Evolutionary conservation across 805 yeast genomes (phyloP), one percentile per base, ranked within the genome.

Genomic region (Teunomyces gatunensis): DNA sequence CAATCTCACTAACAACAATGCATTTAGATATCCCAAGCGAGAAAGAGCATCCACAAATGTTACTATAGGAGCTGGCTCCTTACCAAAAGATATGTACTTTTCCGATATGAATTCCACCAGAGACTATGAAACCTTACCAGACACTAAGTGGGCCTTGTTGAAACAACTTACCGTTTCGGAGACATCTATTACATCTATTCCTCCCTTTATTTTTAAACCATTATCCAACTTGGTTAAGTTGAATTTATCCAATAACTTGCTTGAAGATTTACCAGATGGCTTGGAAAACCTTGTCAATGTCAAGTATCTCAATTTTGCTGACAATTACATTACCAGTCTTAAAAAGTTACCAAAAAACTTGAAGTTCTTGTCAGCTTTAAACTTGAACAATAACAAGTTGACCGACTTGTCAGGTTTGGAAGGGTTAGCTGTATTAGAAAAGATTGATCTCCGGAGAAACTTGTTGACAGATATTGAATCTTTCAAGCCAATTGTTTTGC

Each of bases 161-260:
- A 69, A 70, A 48, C 78, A 73, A 56, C 63, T 73, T 41, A 69
- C 73, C 4, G 61, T 73, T 9, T 55, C 71, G 1, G 74, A 71
- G 30, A 65, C 77, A 30, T 69, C 74, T 20, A 71, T 73, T 23
- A 58, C 67, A 3, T 51, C 62, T 12, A 66, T 73, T 20, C 70
- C 72, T 5, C 42, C 64, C 13, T 63, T 55, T 44, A 64, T 67
- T 23, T 70, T 73, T 57, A 66, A 67, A 47, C 77, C 80, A 2
- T 57, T 75, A 21, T 29, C 50, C 17, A 71, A 69, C 46, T 54
- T 73, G 29, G 76, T 73, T 18, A 73, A 73, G 45, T 68, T 83
- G 44, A 85, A 84, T 55, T 61, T 83, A 28, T 82, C 87, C 2
- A 70, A 74, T 49, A 83, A 83, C 54, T 60, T 71, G 34, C 64